A percentile compares a stretch with the other conserved stretches of the same genome.
These are phyloP conservation scores for Starmerella apicola DNA, from an alignment of 805 yeast genomes.

Conservation along the genomic window DNA sequence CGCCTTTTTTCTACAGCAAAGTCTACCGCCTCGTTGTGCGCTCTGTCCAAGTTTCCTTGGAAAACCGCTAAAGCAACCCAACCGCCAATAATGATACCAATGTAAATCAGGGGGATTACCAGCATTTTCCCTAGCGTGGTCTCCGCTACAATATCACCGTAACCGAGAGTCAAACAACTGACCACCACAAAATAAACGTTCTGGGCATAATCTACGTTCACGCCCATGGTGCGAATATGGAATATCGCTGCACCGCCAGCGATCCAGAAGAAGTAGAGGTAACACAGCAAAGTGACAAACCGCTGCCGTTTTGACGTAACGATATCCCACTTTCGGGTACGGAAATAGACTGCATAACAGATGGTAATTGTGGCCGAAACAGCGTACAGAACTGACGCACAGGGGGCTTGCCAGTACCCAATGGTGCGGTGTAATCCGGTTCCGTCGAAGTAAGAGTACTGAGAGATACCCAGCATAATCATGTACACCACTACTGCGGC, in stretches of 20 bases:
- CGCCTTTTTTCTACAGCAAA: slow-evolving; percentile 6
- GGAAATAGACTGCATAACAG: slow-evolving; percentile 52
- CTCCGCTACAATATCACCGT: slow-evolving; percentile 58
- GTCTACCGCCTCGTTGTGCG: slow-evolving; percentile 3
- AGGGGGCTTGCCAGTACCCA: slow-evolving; percentile 70
- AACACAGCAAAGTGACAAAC: slow-evolving; percentile 58
- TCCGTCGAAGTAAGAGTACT: slow-evolving; percentile 24
- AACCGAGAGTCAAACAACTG: slow-evolving; percentile 65
- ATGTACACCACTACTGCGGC: slow-evolving; percentile 44
- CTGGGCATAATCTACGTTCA: slow-evolving; percentile 45
- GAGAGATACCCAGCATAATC: slow-evolving; percentile 34
- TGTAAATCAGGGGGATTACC: slow-evolving; percentile 48
- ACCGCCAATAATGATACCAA: slow-evolving; percentile 65
- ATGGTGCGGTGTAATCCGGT: slow-evolving; percentile 32
- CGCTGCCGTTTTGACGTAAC: slow-evolving; percentile 51
- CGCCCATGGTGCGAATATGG: slow-evolving; percentile 28
- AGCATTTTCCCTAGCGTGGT: slow-evolving; percentile 44
- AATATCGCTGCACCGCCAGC: slow-evolving; percentile 57
- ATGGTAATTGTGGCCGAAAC: slow-evolving; percentile 41
- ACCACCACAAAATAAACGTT: slow-evolving; percentile 62
- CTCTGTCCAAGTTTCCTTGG: slow-evolving; percentile 6
- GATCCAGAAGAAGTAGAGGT: slow-evolving; percentile 56
- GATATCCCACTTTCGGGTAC: slow-evolving; percentile 42
- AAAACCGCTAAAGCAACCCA: slow-evolving; percentile 36
- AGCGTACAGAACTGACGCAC: slow-evolving; percentile 53